phyloP scores from a whole-genome alignment of 1,284 basidiomycete species.

The Exobasidium rhododendri region DNA sequence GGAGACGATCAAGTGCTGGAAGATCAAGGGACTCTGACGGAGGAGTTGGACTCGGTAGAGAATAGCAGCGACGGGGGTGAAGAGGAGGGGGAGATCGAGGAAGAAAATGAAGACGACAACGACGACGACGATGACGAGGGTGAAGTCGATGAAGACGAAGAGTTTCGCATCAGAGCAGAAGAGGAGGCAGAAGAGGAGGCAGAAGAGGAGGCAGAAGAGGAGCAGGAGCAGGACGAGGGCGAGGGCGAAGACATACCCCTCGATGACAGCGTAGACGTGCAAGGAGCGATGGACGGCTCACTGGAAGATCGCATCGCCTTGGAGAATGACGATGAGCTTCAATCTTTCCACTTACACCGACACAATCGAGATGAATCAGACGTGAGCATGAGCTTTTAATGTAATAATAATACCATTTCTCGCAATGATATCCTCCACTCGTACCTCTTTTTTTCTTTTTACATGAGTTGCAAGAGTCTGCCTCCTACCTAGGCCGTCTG shows the following conservation, averaged over 20 bases:
- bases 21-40: not conserved
- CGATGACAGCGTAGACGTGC: too few relatives aligned
- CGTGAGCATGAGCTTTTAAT: not conserved
- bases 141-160: slow-evolving; percentile 3
- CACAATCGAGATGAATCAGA: not conserved
- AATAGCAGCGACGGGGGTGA: not conserved
- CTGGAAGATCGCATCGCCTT: too few relatives aligned
- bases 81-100: not conserved
- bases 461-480: too few relatives aligned
- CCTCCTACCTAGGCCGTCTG: slow-evolving; percentile 11
- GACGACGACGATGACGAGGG: not conserved
- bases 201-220: not conserved
- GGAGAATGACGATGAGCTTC: too few relatives aligned
- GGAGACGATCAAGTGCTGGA: slow-evolving; percentile 1
- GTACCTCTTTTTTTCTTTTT: too few relatives aligned
- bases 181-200: not conserved
- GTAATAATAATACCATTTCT: too few relatives aligned
- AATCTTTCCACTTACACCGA: too few relatives aligned
- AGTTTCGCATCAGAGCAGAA: not conserved
- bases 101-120: not conserved
- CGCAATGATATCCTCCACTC: too few relatives aligned
- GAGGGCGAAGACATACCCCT: too few relatives aligned
- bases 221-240: not conserved
- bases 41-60: not conserved
- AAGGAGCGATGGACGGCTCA: too few relatives aligned